phyloP scores from a whole-genome alignment of 2,329 filamentous ascomycete species.

The Hortaea sp. region DNA sequence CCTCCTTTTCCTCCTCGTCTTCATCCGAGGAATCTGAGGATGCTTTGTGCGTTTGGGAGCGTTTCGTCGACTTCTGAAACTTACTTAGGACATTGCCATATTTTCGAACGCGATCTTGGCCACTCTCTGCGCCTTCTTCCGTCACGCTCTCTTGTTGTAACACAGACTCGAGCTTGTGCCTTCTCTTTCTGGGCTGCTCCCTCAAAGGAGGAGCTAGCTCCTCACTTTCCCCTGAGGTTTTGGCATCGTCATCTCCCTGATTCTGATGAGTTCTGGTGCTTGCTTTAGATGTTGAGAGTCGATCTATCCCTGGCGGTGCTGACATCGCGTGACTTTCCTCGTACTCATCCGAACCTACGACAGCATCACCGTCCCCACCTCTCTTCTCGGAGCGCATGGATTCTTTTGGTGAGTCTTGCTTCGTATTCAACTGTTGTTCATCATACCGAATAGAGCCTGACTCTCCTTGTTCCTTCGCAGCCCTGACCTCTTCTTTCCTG shows the following conservation, averaged over 20 bases:
- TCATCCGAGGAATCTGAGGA: background rate
- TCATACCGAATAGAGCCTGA: background rate
- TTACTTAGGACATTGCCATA: constrained; percentile 32
- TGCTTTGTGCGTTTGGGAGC: constrained; percentile 1
- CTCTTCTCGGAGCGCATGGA: constrained; percentile 42
- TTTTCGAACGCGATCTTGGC: constrained; percentile 10
- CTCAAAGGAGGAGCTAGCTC: too few relatives aligned
- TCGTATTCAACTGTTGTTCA: background rate
- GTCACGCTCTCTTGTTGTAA: constrained; percentile 6
- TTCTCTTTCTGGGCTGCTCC: constrained; percentile 19
- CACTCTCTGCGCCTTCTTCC: constrained; percentile 16
- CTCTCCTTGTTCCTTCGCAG: background rate
- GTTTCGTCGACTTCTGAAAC: constrained; percentile 29
- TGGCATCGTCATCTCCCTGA: background rate
- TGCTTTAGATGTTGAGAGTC: background rate
- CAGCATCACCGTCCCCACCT: constrained; percentile 24
- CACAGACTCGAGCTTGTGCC: constrained; percentile 31
- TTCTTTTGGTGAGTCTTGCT: background rate
- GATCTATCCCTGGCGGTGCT: background rate
- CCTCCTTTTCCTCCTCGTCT: constrained; percentile 11
- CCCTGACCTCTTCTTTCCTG: constrained; percentile 13
- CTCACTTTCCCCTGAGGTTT: background rate
- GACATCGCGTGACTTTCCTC: background rate
- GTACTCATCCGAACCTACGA: background rate
- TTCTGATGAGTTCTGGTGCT: background rate